Conservation (phyloP, 1,139 yeast genomes). For the Groenewaldozyma auringiensis region DNA sequence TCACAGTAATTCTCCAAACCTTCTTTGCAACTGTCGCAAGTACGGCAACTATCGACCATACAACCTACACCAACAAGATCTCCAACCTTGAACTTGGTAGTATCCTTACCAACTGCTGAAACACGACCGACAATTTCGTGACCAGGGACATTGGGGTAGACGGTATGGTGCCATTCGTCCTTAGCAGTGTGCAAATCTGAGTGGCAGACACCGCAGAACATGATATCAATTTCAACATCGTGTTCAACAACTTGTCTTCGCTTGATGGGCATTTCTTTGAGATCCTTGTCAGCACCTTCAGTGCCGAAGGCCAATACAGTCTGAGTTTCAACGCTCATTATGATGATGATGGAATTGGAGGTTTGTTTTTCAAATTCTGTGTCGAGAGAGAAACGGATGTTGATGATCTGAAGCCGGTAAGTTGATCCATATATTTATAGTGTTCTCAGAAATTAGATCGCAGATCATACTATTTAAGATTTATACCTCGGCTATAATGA, state of each 20-base stretch:
- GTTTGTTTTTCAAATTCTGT: too few relatives aligned
- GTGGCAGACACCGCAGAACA: constrained; percentile 57
- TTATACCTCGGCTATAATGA: too few relatives aligned
- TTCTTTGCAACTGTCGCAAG: constrained; percentile 41
- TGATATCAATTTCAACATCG: constrained; percentile 40
- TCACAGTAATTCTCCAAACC: constrained; percentile 48
- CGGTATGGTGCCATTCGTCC: constrained; percentile 35
- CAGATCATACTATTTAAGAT: too few relatives aligned
- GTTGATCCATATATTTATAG: too few relatives aligned
- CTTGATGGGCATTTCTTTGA: neutral
- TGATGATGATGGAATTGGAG: too few relatives aligned
- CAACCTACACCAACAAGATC: constrained; percentile 78
- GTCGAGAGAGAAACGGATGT: too few relatives aligned
- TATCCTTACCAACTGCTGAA: constrained; percentile 63
- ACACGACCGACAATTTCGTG: constrained; percentile 55
- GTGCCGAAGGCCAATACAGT: neutral
- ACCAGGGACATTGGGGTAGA: constrained; percentile 35
- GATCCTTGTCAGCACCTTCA: neutral
- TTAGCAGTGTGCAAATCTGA: constrained; percentile 44
- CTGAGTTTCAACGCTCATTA: neutral
- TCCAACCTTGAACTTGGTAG: constrained; percentile 84
- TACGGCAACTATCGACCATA: constrained; percentile 40
- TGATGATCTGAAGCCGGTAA: too few relatives aligned
- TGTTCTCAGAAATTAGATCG: too few relatives aligned
- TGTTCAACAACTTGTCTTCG: constrained; percentile 9